Evolutionary conservation across 179 eudicot genomes (phyloP).

Genomic region (Silene vulgaris): DNA sequence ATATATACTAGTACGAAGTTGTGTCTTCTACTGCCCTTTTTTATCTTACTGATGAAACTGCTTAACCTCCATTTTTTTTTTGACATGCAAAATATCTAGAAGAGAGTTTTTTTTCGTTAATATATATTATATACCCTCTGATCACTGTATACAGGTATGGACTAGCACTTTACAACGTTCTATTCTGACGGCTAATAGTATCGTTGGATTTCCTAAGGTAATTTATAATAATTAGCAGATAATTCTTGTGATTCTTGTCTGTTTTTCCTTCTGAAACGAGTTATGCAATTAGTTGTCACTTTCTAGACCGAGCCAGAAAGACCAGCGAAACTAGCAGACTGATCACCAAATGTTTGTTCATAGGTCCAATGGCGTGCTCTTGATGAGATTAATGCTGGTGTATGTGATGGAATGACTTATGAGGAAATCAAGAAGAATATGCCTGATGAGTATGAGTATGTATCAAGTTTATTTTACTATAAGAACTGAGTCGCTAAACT

Average conservation of each 20-base stretch:
- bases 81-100: no score
- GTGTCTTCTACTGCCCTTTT: no score
- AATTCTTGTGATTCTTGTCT: background rate
- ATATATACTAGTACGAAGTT: no score
- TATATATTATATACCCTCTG: no score
- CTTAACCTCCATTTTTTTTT: no score
- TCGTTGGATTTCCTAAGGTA: conserved; percentile 95
- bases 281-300: background rate
- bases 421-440: conserved; percentile 87
- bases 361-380: conserved; percentile 99
- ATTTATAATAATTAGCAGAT: background rate
- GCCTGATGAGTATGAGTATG: conserved; percentile 96
- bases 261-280: background rate
- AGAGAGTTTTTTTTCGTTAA: no score
- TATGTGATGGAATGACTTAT: conserved; percentile 96
- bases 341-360: conserved; percentile 15
- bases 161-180: conserved; percentile 97
- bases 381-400: conserved; percentile 93
- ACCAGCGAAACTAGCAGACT: no score
- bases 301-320: background rate
- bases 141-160: conserved; percentile 60
- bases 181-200: conserved; percentile 70
- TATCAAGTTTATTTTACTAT: conserved; percentile 12
- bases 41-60: no score
- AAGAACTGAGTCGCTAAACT: background rate